Base-by-base conservation (phyloP, 495 filamentous ascomycete genomes). In the Haplographium delicatum region DNA sequence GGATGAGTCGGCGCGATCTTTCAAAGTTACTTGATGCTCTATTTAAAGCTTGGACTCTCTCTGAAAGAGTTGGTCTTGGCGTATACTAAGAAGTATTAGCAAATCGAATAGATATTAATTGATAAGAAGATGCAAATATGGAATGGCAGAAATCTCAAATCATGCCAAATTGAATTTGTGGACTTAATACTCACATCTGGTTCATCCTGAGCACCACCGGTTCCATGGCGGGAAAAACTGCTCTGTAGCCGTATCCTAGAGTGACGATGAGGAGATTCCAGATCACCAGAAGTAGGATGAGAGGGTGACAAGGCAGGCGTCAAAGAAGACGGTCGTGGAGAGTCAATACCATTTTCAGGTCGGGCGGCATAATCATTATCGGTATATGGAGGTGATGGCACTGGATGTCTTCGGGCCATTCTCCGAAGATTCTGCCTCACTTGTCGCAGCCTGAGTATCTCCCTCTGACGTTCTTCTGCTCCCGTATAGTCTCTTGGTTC, bases 401-500 rank as follows among this genome's bases (percentile, higher is more conserved):
- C 58, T 8, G 51, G 44, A 2, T 30, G 48, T 42, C 46, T 52
- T 37, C 58, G 30, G 5, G 41, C 54, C 15, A 56, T 28, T 26
- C 58, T 47, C 37, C 47, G 55, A 22, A 57, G 28, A 28, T 57
- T 46, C n/a, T 44, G 31, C n/a, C 50, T 26, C 4, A 47, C 35
- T 33, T 47, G 45, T 13, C 27, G 44, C n/a, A 56, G 27, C 16
- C 47, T 41, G 2, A 42, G 25, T 4, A 54, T 39, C 23, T 58
- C 49, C 13, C 50, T 51, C 16, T 52, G 42, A 6, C 50, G 20
- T 42, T 45, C 46, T 20, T 50, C 49, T 28, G 50, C 18, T 15
- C 15, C 25, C 34, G 42, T 30, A 40, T 55, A 45, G 46, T 67
- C 64, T 47, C 62, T 56, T 16, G 68, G 56, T 34, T 70, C 68